Evolutionary conservation across 192 early-diverging fungal species (phyloP).

Genomic region (Mortierella antarctica): DNA sequence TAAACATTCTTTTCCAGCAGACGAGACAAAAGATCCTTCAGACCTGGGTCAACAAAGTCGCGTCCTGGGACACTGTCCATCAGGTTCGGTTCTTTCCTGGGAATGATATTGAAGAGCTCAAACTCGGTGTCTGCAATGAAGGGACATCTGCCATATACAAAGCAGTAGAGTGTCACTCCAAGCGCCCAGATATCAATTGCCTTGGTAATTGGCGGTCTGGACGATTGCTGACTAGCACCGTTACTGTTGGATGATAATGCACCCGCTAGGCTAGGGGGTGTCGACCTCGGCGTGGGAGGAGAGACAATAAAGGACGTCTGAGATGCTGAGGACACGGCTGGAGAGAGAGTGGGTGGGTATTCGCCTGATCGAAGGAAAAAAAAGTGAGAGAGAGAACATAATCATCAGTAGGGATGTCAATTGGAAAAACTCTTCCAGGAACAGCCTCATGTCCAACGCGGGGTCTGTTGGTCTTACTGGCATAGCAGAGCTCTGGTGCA

Average conservation of each 20-base stretch:
- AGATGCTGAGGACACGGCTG: conserved; percentile 21
- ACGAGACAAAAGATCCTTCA: conserved; percentile 78
- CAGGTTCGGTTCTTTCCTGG: conserved; percentile 71
- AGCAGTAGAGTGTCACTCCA: conserved; percentile 96
- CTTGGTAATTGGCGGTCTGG: conserved; percentile 72
- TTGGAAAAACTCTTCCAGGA: background rate
- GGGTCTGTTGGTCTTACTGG: conserved; percentile 43
- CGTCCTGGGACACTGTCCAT: conserved; percentile 60
- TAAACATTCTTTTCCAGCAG: conserved; percentile 90
- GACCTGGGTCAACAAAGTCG: conserved; percentile 61
- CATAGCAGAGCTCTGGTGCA: conserved; percentile 95
- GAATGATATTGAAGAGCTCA: conserved; percentile 95
- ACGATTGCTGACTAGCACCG: background rate
- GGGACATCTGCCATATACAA: conserved; percentile 91
- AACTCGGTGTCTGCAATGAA: conserved; percentile 97
- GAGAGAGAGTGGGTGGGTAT: conserved; percentile 17
- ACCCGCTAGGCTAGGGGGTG: background rate
- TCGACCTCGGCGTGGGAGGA: conserved; percentile 10
- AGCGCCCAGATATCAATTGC: conserved; percentile 99
- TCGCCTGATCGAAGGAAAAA: conserved; percentile 32
- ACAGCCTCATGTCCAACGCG: background rate
- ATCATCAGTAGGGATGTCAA: background rate
- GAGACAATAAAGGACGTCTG: conserved; percentile 34
- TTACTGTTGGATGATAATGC: background rate
- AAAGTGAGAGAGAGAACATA: background rate